Evolutionary conservation across 2,329 filamentous ascomycete genomes (phyloP).

Genomic region (Pestalotiopsis sp.): DNA sequence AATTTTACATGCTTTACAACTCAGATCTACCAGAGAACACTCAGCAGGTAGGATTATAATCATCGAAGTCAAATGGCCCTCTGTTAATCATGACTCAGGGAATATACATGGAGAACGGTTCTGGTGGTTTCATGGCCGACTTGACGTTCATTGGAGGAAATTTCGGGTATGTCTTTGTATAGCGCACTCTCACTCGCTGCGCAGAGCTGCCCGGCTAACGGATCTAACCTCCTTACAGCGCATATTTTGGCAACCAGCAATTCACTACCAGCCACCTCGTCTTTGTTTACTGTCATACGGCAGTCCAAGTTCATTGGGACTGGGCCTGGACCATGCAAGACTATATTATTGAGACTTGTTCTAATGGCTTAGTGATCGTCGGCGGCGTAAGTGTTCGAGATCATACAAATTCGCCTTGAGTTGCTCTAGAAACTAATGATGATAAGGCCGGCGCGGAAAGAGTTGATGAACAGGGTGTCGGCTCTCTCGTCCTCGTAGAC

Average conservation of each 20-base stretch:
- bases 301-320: conserved; percentile 59
- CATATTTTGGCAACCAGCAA: conserved; percentile 1
- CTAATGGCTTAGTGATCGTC: too few species aligned
- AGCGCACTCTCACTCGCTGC: too few species aligned
- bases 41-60: too few species aligned
- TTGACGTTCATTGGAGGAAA: conserved; percentile 61
- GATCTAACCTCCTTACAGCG: too few species aligned
- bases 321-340: conserved; percentile 50
- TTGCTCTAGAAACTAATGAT: too few species aligned
- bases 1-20: background rate
- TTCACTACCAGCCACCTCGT: conserved; percentile 60
- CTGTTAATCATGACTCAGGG: too few species aligned
- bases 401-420: too few species aligned
- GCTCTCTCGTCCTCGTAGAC: conserved; percentile 45
- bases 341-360: too few species aligned
- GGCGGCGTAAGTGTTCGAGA: too few species aligned
- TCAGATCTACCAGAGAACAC: conserved; percentile 15
- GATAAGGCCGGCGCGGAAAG: too few species aligned
- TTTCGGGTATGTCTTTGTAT: conserved; percentile 51
- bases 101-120: conserved; percentile 61
- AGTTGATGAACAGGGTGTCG: conserved; percentile 23
- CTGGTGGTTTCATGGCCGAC: conserved; percentile 62
- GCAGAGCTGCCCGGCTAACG: too few species aligned
- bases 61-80: too few species aligned
- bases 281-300: conserved; percentile 52